Conservation (phyloP, 768 basidiomycete species). For the Cubamyces lactineus region DNA sequence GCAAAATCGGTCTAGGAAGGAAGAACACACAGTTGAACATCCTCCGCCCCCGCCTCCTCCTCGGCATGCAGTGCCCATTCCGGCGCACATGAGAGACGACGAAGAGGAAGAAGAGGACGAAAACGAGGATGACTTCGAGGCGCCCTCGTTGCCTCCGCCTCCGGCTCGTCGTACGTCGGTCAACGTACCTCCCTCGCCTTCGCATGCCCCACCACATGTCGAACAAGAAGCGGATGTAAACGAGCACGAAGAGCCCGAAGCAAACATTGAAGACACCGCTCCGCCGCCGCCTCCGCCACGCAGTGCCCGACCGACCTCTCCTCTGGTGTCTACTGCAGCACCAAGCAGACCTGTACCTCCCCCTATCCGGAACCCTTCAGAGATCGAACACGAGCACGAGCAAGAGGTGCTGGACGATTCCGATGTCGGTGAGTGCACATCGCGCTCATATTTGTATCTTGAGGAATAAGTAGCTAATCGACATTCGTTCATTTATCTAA, state of each 20-base stretch:
- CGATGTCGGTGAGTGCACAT: slow-evolving; percentile 55
- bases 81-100: neutral
- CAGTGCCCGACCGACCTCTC: slow-evolving; percentile 14
- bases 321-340: slow-evolving; percentile 25
- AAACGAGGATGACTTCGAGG: slow-evolving; percentile 4
- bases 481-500: slow-evolving; percentile 30
- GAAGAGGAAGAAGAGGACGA: slow-evolving; percentile 15
- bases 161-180: slow-evolving; percentile 17
- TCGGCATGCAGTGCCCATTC: slow-evolving; percentile 11
- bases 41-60: slow-evolving; percentile 24
- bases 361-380: slow-evolving; percentile 29
- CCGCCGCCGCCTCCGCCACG: slow-evolving; percentile 19
- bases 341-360: slow-evolving; percentile 29
- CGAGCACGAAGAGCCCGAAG: slow-evolving; percentile 3
- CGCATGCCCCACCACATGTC: slow-evolving; percentile 3
- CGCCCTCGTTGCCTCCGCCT: slow-evolving; percentile 15
- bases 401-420: slow-evolving; percentile 54
- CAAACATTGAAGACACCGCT: slow-evolving; percentile 2
- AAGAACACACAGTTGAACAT: neutral
- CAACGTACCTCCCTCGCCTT: slow-evolving; percentile 8
- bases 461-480: slow-evolving; percentile 3
- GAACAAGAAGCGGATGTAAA: slow-evolving; percentile 6
- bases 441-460: neutral
- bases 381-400: neutral
- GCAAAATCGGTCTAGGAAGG: neutral